Conservation (phyloP, 1,284 basidiomycete species). For the Veloporphyrellus conicus region DNA sequence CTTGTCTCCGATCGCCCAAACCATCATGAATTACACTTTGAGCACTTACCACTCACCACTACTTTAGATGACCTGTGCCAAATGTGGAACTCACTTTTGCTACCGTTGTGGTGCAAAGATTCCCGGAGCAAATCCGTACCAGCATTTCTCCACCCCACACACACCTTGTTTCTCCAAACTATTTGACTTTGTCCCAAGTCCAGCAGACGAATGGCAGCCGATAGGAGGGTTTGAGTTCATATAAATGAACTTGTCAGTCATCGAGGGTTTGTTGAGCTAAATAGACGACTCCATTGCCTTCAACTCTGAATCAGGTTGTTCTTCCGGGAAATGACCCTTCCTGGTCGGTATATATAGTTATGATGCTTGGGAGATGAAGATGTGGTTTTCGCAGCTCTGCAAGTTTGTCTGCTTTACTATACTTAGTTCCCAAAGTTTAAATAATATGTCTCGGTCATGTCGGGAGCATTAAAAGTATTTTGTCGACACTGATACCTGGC, state of each 20-base stretch:
- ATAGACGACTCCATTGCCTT: no score
- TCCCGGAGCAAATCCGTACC: slow-evolving; percentile 52
- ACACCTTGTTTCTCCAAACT: slow-evolving; percentile 58
- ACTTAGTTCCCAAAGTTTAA: no score
- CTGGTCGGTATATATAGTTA: no score
- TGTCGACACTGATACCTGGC: not conserved
- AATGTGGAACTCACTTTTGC: slow-evolving; percentile 71
- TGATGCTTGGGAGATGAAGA: not conserved
- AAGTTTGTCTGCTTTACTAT: not conserved
- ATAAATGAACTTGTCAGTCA: slow-evolving; percentile 3
- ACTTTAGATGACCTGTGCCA: slow-evolving; percentile 65
- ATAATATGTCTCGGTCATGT: no score
- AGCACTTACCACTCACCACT: slow-evolving; percentile 4
- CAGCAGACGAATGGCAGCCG: slow-evolving; percentile 50
- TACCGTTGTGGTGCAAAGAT: slow-evolving; percentile 66
- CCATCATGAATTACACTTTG: not conserved
- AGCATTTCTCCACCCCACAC: slow-evolving; percentile 61
- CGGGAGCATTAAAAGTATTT: no score
- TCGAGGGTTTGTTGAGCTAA: no score
- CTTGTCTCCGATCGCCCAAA: not conserved
- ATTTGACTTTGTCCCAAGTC: slow-evolving; percentile 52
- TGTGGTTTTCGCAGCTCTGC: not conserved
- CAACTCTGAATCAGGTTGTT: no score
- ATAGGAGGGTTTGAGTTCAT: slow-evolving; percentile 42
- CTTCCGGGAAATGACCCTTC: no score